Percentiles rank a stretch among this genome's conserved stretches.
Conservation (phyloP, 192 early-diverging fungal genomes). For the Phlyctochytrium arcticum region DNA sequence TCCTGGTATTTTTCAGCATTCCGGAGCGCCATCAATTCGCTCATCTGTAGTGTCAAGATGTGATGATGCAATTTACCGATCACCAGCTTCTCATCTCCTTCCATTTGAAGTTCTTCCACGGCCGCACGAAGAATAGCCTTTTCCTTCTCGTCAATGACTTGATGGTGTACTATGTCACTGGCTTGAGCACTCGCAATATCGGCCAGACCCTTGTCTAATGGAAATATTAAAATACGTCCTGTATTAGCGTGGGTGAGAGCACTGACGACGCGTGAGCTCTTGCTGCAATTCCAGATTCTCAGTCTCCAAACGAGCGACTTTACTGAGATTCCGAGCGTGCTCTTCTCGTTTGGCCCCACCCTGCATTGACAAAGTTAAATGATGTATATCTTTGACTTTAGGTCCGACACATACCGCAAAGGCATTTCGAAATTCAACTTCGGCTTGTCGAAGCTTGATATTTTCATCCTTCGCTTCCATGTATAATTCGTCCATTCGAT, state of each 20-base stretch:
- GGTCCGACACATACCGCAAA: constrained; percentile 19
- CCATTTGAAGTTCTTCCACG: constrained; percentile 50
- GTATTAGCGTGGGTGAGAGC: too few relatives aligned
- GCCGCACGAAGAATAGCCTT: constrained; percentile 40
- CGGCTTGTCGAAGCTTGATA: constrained; percentile 26
- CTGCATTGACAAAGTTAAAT: constrained; percentile 6
- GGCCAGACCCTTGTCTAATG: constrained; percentile 38
- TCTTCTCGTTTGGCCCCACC: constrained; percentile 30
- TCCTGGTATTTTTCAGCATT: constrained; percentile 29
- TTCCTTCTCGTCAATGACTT: constrained; percentile 41
- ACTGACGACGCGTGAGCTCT: too few relatives aligned
- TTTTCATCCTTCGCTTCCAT: constrained; percentile 37
- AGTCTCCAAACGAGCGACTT: constrained; percentile 25
- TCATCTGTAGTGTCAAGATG: constrained; percentile 48
- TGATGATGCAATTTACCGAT: constrained; percentile 57
- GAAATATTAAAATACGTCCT: too few relatives aligned
- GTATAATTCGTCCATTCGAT: constrained; percentile 33
- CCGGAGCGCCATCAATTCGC: constrained; percentile 29
- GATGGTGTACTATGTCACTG: constrained; percentile 34
- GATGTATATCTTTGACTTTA: constrained; percentile 3
- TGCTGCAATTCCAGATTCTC: constrained; percentile 17
- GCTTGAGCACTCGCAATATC: constrained; percentile 47
- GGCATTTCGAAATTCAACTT: constrained; percentile 26
- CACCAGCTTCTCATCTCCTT: constrained; percentile 51
- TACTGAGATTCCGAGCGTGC: constrained; percentile 9